phyloP scores from a whole-genome alignment of 495 filamentous ascomycete genomes.

The Aspergillus olivimuriae region DNA sequence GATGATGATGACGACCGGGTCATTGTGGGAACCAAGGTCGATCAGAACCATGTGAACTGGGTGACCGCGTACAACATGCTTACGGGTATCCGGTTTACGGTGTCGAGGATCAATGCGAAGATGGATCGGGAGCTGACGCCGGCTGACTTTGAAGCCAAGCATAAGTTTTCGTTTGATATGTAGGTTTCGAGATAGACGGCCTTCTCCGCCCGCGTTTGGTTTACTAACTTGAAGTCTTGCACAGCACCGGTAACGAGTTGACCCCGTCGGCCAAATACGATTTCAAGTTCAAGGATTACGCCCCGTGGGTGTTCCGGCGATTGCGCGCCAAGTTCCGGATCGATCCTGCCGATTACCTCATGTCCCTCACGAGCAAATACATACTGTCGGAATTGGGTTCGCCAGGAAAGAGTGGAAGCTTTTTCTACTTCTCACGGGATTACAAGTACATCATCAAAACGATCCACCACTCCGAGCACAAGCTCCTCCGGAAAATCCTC shows the following conservation, averaged over 20 bases:
- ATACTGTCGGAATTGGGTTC: conserved; percentile 96
- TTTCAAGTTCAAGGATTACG: conserved; percentile 99
- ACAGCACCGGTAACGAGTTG: conserved; percentile 88
- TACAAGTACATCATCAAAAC: conserved; percentile 99
- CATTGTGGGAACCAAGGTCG: conserved; percentile 95
- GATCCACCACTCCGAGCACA: conserved; percentile 95
- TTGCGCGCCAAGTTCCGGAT: conserved; percentile 81
- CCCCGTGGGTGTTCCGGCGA: conserved; percentile 97
- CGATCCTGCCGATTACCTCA: conserved; percentile 95
- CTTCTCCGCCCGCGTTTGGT: too few species aligned
- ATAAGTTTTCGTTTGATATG: conserved; percentile 99
- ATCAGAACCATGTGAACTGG: conserved; percentile 96
- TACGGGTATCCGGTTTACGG: conserved; percentile 94
- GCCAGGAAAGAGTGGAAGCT: conserved; percentile 96
- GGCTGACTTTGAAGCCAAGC: conserved; percentile 82
- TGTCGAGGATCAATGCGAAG: conserved; percentile 95
- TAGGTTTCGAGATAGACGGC: too few species aligned
- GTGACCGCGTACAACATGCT: conserved; percentile 99
- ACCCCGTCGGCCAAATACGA: conserved; percentile 99
- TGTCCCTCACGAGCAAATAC: conserved; percentile 98
- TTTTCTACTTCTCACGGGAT: conserved; percentile 99
- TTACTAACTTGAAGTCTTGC: conserved; percentile 15
- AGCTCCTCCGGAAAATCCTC: conserved; percentile 85
- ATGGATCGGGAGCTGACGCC: conserved; percentile 82
- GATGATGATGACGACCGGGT: conserved; percentile 92